Evolutionary conservation across 805 yeast genomes (phyloP).

Genomic region (Dipodascus albidus): DNA sequence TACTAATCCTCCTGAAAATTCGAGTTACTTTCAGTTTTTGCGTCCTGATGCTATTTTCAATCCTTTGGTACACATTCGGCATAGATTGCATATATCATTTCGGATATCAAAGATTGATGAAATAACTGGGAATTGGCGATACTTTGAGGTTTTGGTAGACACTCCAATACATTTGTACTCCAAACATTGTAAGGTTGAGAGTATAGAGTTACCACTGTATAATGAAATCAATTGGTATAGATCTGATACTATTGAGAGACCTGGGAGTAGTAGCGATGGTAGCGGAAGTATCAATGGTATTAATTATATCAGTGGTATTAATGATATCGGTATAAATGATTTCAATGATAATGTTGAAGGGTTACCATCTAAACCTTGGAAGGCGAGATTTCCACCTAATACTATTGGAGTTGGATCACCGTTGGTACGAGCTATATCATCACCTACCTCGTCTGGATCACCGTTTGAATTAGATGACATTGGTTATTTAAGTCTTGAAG

Average conservation of each 20-base stretch:
- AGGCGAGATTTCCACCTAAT: neutral
- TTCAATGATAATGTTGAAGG: neutral
- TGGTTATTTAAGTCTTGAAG: neutral
- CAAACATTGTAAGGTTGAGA: neutral
- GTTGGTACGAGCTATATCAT: neutral
- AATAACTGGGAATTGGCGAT: slow-evolving; percentile 5
- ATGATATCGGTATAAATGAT: too few relatives aligned
- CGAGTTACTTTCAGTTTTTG: neutral
- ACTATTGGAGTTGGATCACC: neutral
- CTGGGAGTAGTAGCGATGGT: too few relatives aligned
- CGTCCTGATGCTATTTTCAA: slow-evolving; percentile 1
- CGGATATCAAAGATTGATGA: slow-evolving; percentile 6
- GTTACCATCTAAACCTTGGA: neutral
- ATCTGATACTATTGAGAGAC: neutral
- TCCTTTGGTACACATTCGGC: neutral
- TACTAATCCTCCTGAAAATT: neutral
- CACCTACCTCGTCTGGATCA: neutral
- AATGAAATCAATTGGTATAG: neutral
- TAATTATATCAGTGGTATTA: too few relatives aligned
- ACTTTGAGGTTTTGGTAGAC: slow-evolving; percentile 8
- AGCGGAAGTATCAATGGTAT: too few relatives aligned
- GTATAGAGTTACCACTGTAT: neutral
- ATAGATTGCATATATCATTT: slow-evolving; percentile 5
- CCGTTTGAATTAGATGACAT: neutral
- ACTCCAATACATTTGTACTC: slow-evolving; percentile 5